These are phyloP conservation scores for Geotrichum reessii DNA, from an alignment of 1,139 yeast genomes.

Conservation along the genomic window DNA sequence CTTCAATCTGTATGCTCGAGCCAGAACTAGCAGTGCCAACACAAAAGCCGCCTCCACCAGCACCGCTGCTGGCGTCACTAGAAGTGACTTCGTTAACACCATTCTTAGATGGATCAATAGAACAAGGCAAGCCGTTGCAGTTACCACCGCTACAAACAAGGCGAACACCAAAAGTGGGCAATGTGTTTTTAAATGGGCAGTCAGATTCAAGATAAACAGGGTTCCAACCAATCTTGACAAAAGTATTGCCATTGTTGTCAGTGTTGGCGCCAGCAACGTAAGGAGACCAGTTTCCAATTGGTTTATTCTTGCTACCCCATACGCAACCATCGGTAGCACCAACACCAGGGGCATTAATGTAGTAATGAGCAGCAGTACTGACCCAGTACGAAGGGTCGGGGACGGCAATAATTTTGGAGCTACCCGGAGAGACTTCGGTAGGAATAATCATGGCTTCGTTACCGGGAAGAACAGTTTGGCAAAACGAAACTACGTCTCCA, in stretches of 20 bases:
- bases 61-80: conserved; percentile 38
- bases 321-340: conserved; percentile 70
- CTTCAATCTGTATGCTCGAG: conserved; percentile 65
- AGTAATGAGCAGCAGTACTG: conserved; percentile 76
- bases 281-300: conserved; percentile 88
- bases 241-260: conserved; percentile 63
- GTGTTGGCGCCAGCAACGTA: conserved; percentile 87
- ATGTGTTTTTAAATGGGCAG: conserved; percentile 47
- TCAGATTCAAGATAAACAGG: conserved; percentile 66
- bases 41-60: conserved; percentile 73
- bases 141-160: conserved; percentile 62
- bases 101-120: conserved; percentile 61
- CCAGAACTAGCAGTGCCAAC: conserved; percentile 68
- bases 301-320: conserved; percentile 68
- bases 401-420: conserved; percentile 58
- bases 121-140: conserved; percentile 76
- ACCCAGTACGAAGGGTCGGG: conserved; percentile 65
- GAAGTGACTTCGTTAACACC: conserved; percentile 52
- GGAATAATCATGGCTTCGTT: conserved; percentile 93
- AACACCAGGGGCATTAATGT: conserved; percentile 81
- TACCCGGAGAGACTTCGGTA: conserved; percentile 51
- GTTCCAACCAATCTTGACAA: conserved; percentile 83
- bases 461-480: conserved; percentile 91
- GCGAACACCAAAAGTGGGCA: conserved; percentile 67
- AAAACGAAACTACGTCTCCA: conserved; percentile 59